Evolutionary conservation across 495 filamentous ascomycete genomes (phyloP), one percentile per base, ranked within the genome.

Genomic region (Penicillium silybi): DNA sequence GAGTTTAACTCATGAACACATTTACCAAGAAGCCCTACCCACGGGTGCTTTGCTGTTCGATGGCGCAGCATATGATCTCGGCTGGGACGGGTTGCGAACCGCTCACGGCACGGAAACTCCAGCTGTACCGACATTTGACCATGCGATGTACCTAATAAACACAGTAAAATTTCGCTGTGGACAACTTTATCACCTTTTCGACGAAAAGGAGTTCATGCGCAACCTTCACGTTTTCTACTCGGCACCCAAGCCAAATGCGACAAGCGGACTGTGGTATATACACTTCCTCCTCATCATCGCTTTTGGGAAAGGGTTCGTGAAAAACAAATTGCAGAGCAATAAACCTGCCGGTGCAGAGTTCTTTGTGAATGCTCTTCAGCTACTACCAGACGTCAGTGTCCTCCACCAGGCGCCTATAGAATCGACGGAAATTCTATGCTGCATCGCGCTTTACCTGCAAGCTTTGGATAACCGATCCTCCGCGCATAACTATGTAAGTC

Each of bases 171-270:
- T 77, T 19, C 73, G 72, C 37, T 67, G 62, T 41, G 71, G 69
- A 4, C 71, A 74, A 38, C 32, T 77, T 3, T 77, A 70, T 59
- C 71, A 77, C 19, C 65, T 77, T 3, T 75, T 74, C 38, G 72
- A 77, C 35, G 72, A 77, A 46, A 41, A 46, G 15, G 61, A 56
- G 3, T 77, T 74, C 25, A 75, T 75, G 72, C 49, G 44, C 10
- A 59, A 63, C 3, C 46, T 75, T 4, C 58, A 65, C 18, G 62
- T 64, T 1, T 73, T 71, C 37, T 69, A 77, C 46, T 60, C 67
- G 2, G 58, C 57, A 2, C 52, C 59, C 4, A 57, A 62, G 22
- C 58, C 54, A 6, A 56, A 55, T 27, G 58, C 60, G 11, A 57
- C 59, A 1, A 41, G 56, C 3, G 48, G 60, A 11, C 20, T 75